Conservation (phyloP, 495 filamentous ascomycete species). For the Astrothelium subdiscretum region DNA sequence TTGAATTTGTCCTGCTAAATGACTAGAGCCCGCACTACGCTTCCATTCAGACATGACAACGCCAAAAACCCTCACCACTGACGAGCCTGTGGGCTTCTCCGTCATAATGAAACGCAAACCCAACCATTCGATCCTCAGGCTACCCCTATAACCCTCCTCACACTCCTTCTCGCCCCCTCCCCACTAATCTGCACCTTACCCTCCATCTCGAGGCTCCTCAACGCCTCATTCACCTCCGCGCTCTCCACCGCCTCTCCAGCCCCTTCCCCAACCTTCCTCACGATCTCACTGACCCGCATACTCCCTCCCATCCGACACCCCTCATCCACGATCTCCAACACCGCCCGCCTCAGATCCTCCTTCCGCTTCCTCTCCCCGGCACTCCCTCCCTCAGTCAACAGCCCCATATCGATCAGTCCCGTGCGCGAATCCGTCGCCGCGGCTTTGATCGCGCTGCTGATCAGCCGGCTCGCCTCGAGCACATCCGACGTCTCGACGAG, state of each 20-base stretch:
- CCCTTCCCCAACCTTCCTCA: conserved; percentile 59
- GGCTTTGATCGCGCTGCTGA: conserved; percentile 90
- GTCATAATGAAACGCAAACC: too few relatives aligned
- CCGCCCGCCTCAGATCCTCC: conserved; percentile 72
- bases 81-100: neutral
- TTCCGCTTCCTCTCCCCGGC: conserved; percentile 68
- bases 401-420: conserved; percentile 90
- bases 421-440: conserved; percentile 85
- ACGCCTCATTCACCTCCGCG: conserved; percentile 67
- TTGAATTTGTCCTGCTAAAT: neutral
- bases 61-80: neutral
- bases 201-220: conserved; percentile 72
- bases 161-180: conserved; percentile 70
- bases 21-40: neutral
- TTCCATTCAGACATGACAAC: neutral
- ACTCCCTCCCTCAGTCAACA: conserved; percentile 85
- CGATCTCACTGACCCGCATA: conserved; percentile 68
- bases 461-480: conserved; percentile 80
- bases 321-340: conserved; percentile 67
- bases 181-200: conserved; percentile 70
- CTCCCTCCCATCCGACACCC: conserved; percentile 44
- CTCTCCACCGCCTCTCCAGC: conserved; percentile 62
- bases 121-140: conserved; percentile 15
- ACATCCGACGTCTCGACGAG: conserved; percentile 76
- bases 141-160: conserved; percentile 61